These are phyloP conservation scores for Eucalyptus pauciflora DNA, from an alignment of 345 rosid genomes.

Conservation along the genomic window DNA sequence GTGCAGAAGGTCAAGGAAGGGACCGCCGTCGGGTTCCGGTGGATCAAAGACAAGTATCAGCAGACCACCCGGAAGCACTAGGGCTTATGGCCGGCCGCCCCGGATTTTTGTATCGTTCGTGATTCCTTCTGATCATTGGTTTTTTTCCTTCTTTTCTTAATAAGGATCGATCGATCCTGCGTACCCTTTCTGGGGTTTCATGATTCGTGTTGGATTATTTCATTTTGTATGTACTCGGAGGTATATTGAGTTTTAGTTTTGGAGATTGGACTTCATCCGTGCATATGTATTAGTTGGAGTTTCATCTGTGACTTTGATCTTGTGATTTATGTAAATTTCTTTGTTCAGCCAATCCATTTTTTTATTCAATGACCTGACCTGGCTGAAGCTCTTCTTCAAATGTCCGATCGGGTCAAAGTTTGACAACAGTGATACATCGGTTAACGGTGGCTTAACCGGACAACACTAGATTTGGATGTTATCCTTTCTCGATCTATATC, in stretches of 20 bases:
- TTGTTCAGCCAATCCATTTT: not conserved
- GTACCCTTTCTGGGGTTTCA: not conserved
- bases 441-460: not conserved
- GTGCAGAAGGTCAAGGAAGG: constrained; percentile 50
- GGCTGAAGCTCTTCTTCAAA: not conserved
- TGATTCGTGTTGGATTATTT: not conserved
- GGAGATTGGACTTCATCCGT: not conserved
- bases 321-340: not conserved
- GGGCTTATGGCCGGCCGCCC: not conserved
- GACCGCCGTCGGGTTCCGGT: constrained; percentile 34
- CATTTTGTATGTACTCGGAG: not conserved
- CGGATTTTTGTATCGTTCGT: not conserved
- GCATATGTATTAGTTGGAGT: not conserved
- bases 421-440: not conserved
- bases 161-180: not conserved
- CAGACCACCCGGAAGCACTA: constrained; percentile 8
- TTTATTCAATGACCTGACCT: not conserved
- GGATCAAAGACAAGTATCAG: constrained; percentile 55
- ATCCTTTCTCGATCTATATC: no score
- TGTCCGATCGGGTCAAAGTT: not conserved
- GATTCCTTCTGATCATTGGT: not conserved
- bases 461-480: not conserved
- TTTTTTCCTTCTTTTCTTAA: not conserved
- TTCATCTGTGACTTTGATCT: not conserved
- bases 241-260: not conserved